Percentiles rank a stretch among this genome's conserved stretches.
Evolutionary conservation across 306 rosid species (phyloP).

Genomic region (Crotalaria pallida): DNA sequence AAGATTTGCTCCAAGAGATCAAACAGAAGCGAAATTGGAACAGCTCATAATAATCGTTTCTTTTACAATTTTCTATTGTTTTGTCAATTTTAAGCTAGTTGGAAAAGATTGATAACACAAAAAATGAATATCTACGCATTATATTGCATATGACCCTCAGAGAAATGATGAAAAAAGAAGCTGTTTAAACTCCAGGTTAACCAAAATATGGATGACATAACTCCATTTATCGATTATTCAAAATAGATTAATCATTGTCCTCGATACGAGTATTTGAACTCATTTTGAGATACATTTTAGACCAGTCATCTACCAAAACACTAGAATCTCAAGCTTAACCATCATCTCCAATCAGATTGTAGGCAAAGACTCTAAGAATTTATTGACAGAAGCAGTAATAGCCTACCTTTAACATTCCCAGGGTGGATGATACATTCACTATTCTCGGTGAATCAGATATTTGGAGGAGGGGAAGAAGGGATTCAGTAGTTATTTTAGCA

Average conservation of each 20-base stretch:
- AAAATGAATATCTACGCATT: neutral
- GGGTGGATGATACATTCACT: constrained; percentile 39
- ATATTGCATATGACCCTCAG: neutral
- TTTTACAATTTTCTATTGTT: neutral
- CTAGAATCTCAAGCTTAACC: neutral
- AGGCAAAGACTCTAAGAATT: neutral
- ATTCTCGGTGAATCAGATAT: constrained; percentile 39
- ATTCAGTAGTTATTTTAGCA: constrained; percentile 22
- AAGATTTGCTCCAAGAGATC: neutral
- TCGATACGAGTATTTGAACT: neutral
- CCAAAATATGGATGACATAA: neutral
- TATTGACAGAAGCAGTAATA: neutral
- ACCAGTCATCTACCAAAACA: neutral
- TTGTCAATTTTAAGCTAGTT: neutral
- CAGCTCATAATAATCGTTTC: neutral
- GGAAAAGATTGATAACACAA: neutral
- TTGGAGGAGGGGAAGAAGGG: constrained; percentile 33
- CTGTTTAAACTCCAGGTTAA: neutral
- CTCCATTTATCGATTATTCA: neutral
- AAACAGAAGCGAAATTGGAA: neutral
- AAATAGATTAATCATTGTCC: neutral
- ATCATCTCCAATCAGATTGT: neutral
- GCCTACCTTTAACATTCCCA: constrained; percentile 36
- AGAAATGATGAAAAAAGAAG: neutral
- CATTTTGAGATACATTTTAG: neutral